Conservation (phyloP, 2,329 filamentous ascomycete species). For the Acrocalymma vagum region DNA sequence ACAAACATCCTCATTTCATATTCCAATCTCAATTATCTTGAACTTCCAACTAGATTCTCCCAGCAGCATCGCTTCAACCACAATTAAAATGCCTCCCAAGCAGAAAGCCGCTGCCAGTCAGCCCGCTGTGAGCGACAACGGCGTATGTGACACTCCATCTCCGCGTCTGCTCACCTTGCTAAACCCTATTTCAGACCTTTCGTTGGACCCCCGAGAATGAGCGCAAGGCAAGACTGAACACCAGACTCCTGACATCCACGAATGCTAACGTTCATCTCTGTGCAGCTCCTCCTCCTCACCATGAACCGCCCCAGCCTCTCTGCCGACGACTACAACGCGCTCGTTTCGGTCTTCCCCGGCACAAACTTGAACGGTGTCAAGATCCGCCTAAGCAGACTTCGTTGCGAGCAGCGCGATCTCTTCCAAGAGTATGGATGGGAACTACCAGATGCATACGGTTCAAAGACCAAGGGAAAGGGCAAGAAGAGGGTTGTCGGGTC, state of each 20-base stretch:
- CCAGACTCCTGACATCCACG: too few relatives aligned
- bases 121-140: too few relatives aligned
- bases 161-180: too few relatives aligned
- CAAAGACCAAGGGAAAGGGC: conserved; percentile 1
- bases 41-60: too few relatives aligned
- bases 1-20: too few relatives aligned
- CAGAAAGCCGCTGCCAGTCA: conserved; percentile 3
- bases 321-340: conserved; percentile 19
- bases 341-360: conserved; percentile 20
- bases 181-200: too few relatives aligned
- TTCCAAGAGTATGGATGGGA: conserved; percentile 24
- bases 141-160: too few relatives aligned
- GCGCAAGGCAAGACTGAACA: too few relatives aligned
- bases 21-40: too few relatives aligned
- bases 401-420: conserved; percentile 18
- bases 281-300: conserved; percentile 33
- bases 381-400: conserved; percentile 22
- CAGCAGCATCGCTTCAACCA: too few relatives aligned
- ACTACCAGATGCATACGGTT: conserved; percentile 11
- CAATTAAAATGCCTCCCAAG: conserved; percentile 35
- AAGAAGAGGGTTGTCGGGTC: conserved; percentile 20
- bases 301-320: conserved; percentile 19
- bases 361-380: conserved; percentile 19
- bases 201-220: too few relatives aligned
- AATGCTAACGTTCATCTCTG: not conserved